Base-by-base conservation (phyloP, 2,329 filamentous ascomycete species). In the Fusarium sp. region DNA sequence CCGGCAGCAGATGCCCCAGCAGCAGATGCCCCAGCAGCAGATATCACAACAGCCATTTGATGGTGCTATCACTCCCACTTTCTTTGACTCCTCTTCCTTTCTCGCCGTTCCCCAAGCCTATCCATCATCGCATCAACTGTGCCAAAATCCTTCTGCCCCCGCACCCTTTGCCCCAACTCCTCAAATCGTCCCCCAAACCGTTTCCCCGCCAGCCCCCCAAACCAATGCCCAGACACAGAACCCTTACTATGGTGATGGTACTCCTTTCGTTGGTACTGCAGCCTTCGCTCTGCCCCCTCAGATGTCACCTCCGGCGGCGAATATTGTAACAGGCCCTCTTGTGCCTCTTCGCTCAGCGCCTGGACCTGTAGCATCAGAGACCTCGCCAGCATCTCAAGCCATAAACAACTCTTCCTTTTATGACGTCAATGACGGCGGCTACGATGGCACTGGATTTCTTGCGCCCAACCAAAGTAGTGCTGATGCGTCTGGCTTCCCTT, bases 31-130 rank as follows among this genome's bases (percentile, higher is more conserved):
- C 22, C 22, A 22, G 22, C 22, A 22, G 23, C 23, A 23, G 23
- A 44, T 44, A 27, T 44, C 41, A 27, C 41, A 44, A n/a, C 46
- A 48, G 32, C 30, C 32, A 48, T 48, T 48, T 14, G 25, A 48
- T 48, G 46, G 20, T 48, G 32, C 46, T 37, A 32, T 37, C 46
- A 25, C 32, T 25, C 23, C 32, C 46, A 23, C 32, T 48, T 32
- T 37, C 46, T 25, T 48, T 48, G 46, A 37, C 32, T 30, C 32
- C 10, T 37, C 46, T 48, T 20, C 15, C 15, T 25, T 33, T 25
- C 6, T n/a, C 46, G 32, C 20, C 46, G 15, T 14, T 37, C 46
- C 15, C 46, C 46, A 48, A 35, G 32, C 45, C 45, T 37, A 35
- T 48, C 30, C 45, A 35, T 20, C 20, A 20, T 20, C 20, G 20